These are phyloP conservation scores for Jaenimonas drosophilae DNA, from an alignment of 208 protist genomes.

Conservation along the genomic window DNA sequence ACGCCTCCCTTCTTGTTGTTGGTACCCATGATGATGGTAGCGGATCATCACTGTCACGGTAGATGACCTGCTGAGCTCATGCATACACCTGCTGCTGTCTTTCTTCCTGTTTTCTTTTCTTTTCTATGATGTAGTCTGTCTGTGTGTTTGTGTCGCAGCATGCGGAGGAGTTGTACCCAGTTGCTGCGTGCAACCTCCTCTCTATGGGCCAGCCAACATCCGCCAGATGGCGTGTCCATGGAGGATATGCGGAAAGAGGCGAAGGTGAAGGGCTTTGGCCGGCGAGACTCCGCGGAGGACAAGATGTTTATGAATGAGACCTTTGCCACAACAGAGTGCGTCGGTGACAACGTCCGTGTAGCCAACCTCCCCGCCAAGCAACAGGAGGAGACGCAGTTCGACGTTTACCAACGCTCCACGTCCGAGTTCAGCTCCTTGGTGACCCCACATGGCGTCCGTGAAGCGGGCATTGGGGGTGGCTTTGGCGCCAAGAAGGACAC, in stretches of 20 bases:
- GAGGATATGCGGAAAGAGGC: conserved; percentile 40
- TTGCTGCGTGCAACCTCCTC: neutral
- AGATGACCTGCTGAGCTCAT: too few relatives aligned
- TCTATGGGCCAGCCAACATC: neutral
- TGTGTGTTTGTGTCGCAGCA: neutral
- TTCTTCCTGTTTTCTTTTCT: neutral
- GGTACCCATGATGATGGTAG: too few relatives aligned
- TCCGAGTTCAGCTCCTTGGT: conserved; percentile 74
- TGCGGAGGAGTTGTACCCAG: conserved; percentile 3
- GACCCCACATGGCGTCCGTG: conserved; percentile 37
- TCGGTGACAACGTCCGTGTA: conserved; percentile 34
- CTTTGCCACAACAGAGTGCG: conserved; percentile 23
- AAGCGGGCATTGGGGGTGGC: conserved; percentile 57
- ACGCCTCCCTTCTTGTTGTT: too few relatives aligned
- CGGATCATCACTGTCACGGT: too few relatives aligned
- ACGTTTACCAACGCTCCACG: conserved; percentile 63
- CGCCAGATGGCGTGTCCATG: conserved; percentile 7
- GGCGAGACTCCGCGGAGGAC: conserved; percentile 34
- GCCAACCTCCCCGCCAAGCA: conserved; percentile 48
- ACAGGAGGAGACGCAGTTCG: conserved; percentile 46
- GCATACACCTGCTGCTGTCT: neutral
- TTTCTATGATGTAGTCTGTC: neutral
- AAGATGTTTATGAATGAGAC: conserved; percentile 49
- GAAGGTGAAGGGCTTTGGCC: conserved; percentile 34
- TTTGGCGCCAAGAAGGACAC: conserved; percentile 79